Conservation (phyloP, 2,329 filamentous ascomycete species). For the Coleophoma cylindrospora region DNA sequence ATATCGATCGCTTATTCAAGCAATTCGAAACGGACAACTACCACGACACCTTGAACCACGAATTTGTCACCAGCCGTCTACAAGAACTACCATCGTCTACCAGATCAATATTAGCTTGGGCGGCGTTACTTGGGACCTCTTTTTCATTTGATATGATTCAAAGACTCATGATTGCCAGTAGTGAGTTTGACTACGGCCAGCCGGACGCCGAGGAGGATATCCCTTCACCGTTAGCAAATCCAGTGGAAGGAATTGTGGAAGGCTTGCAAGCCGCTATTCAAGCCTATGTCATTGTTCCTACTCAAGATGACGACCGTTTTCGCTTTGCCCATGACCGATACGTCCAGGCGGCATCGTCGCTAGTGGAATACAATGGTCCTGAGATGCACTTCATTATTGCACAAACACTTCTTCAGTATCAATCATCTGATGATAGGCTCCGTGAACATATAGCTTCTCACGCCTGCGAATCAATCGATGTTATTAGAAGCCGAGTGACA, state of each 20-base stretch:
- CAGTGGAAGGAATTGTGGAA: conserved; percentile 64
- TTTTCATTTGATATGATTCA: conserved; percentile 83
- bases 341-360: conserved; percentile 64
- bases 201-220: background rate
- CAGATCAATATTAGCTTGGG: conserved; percentile 82
- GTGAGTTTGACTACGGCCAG: conserved; percentile 58
- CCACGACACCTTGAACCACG: conserved; percentile 74
- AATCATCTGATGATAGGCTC: conserved; percentile 51
- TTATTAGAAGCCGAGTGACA: conserved; percentile 63
- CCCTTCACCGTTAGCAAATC: conserved; percentile 33
- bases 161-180: conserved; percentile 58
- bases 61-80: conserved; percentile 75
- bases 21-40: conserved; percentile 77
- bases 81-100: conserved; percentile 69
- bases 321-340: conserved; percentile 87
- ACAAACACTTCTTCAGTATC: conserved; percentile 72
- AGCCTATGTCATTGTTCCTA: conserved; percentile 74
- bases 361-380: conserved; percentile 63
- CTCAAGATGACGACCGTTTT: conserved; percentile 81
- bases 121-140: conserved; percentile 71
- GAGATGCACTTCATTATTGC: conserved; percentile 93
- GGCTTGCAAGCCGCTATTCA: conserved; percentile 81
- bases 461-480: conserved; percentile 69
- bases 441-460: conserved; percentile 75
- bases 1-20: conserved; percentile 79